These are phyloP conservation scores for Alternaria viburni DNA, from an alignment of 2,329 filamentous ascomycete species.

Conservation along the genomic window DNA sequence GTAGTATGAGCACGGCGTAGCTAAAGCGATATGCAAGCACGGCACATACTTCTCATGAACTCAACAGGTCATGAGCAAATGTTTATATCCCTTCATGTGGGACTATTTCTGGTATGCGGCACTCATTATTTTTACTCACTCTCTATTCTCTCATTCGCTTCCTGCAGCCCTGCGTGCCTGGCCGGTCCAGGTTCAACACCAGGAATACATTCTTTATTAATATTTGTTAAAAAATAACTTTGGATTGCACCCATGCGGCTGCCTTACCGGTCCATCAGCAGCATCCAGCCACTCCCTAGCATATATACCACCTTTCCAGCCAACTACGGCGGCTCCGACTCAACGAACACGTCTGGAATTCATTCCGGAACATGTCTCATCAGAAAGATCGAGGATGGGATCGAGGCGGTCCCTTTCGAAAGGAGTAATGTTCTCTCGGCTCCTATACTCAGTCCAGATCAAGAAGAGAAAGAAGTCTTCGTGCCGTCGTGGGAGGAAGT, in stretches of 20 bases:
- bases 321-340: conserved; percentile 11
- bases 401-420: conserved; percentile 41
- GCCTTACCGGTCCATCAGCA: conserved; percentile 30
- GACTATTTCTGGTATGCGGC: conserved; percentile 13
- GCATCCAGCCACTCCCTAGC: conserved; percentile 34
- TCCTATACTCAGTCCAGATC: conserved; percentile 34
- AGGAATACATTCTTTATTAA: neutral
- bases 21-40: conserved; percentile 3
- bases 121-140: conserved; percentile 23
- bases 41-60: neutral
- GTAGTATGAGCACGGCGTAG: conserved; percentile 23
- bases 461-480: conserved; percentile 39
- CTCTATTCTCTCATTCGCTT: conserved; percentile 14
- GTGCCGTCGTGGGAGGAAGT: conserved; percentile 6
- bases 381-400: conserved; percentile 33
- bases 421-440: conserved; percentile 27
- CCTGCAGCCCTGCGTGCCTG: conserved; percentile 12
- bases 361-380: conserved; percentile 18
- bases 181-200: conserved; percentile 19
- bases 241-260: conserved; percentile 28
- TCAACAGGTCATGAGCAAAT: neutral
- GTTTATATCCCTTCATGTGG: conserved; percentile 20
- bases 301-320: conserved; percentile 35
- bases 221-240: neutral
- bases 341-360: conserved; percentile 11